Evolutionary conservation across 2,329 filamentous ascomycete genomes (phyloP), one percentile per base, ranked within the genome.

Genomic region (Phyllosticta citriasiana): DNA sequence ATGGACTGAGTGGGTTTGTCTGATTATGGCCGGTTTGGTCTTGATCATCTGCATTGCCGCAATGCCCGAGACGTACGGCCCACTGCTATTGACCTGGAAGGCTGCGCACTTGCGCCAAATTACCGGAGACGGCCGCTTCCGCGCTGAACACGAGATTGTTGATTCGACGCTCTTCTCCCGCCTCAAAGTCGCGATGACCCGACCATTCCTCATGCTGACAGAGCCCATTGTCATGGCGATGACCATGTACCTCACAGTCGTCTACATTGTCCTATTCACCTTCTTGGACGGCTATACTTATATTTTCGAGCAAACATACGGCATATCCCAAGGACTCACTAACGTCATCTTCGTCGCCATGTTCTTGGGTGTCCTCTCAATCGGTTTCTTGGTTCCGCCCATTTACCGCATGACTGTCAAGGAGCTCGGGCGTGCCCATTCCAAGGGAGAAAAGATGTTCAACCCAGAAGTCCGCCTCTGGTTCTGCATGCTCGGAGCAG

Each of bases 261-360:
- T 81, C 1, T 84, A 84, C 63, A 79, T 81, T 22, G 73, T 82
- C 0, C 70, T 83, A 0, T 84, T 83, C 67, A 79, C 79, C 0
- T 79, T 83, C 57, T 74, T 83, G 4, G 75, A 79, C 2, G 80
- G 81, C 1, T 82, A 79, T 67, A 73, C 77, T 0, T 77, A 74
- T 55, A 78, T 84, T 55, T 84, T 84, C 70, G 70, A 71, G 33
- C 72, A 79, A 2, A 80, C 77, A 0, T 79, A 83, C 65, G 69
- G 71, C 4, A 75, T 80, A 16, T 77, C 75, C 0, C 66, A 75
- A 55, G 78, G 77, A 2, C 65, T 78, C 12, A 77, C 75, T 2
- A 78, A 78, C 14, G 68, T 80, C 2, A 77, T 75, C 57, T 83
- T 82, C 66, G 65, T 78, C 2, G 76, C 76, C 4, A 77, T 83